A percentile compares a stretch with the other conserved stretches of the same genome.
Evolutionary conservation across 2,329 filamentous ascomycete species (phyloP).

Genomic region (Sporothrix globosa): DNA sequence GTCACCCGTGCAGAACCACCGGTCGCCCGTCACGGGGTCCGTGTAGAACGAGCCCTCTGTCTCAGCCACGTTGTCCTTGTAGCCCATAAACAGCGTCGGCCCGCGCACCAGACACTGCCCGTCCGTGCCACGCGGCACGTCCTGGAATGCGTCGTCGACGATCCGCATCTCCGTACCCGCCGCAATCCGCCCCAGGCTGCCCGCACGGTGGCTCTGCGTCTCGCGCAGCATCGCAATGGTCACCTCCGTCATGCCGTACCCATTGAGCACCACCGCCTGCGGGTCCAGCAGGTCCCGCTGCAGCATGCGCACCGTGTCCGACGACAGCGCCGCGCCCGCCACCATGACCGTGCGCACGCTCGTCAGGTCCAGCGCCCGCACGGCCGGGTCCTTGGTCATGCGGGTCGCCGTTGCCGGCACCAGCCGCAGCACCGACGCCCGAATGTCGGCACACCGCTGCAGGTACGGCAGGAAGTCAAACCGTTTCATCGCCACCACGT

Average conservation of each 20-base stretch:
- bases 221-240: conserved; percentile 64
- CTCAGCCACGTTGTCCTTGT: conserved; percentile 71
- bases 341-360: conserved; percentile 61
- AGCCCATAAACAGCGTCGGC: conserved; percentile 74
- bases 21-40: conserved; percentile 46
- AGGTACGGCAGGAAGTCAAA: conserved; percentile 78
- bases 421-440: conserved; percentile 66
- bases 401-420: conserved; percentile 76
- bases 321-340: conserved; percentile 69
- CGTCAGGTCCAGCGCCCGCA: conserved; percentile 68
- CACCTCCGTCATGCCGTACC: conserved; percentile 84
- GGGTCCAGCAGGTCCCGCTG: conserved; percentile 55
- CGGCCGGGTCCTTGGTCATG: conserved; percentile 71
- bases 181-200: conserved; percentile 51
- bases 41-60: conserved; percentile 60
- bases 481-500: conserved; percentile 68
- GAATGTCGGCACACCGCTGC: conserved; percentile 65
- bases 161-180: conserved; percentile 56
- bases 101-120: conserved; percentile 67
- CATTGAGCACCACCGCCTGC: conserved; percentile 58
- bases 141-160: conserved; percentile 58
- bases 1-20: conserved; percentile 76
- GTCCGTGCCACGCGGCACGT: conserved; percentile 51
- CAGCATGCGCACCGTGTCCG: conserved; percentile 60
- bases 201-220: conserved; percentile 48